Base-by-base conservation (phyloP, 768 basidiomycete genomes). In the Macrolepiota dolichaula region DNA sequence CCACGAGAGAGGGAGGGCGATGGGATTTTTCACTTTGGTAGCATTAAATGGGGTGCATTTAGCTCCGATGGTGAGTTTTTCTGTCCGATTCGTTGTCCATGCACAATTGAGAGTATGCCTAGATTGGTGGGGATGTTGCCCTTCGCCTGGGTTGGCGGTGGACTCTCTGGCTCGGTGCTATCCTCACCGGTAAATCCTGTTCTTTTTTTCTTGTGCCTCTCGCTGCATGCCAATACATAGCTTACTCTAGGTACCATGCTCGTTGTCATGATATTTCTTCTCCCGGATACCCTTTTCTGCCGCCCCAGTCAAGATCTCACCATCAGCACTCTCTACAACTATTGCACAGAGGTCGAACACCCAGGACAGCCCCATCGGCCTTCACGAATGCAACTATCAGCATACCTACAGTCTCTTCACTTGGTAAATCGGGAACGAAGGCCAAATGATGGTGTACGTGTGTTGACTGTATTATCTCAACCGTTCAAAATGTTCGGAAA, bases 151-250 rank as follows among this genome's bases (percentile, higher is more conserved):
- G 74, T 22, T 75, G 76, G 75, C 67, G 77, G 42, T 78, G 77
- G 79, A 77, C 76, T 61, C 78, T 78, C 58, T 78, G 75, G 69
- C 64, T 76, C n/a, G 73, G 75, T 24, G 72, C 74, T 12, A 78
- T 79, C 17, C 59, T 76, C n/a, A 72, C 76, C 57, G 75, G 72
- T 32, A 46, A 55, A 3, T 71, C 35, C 11, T n/a, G 6, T 77
- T 51, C n/a, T 71, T 24, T 57, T 71, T 24, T 57, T 4, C n/a
- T 75, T 15, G 71, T 7, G 7, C 7, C 29, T 32, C 29, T 32
- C 29, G 70, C 55, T 52, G 75, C 27, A 69, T 75, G 51, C 70
- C 73, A 29, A 70, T 77, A 66, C 76, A 77, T 76, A 1, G 57
- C 75, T 12, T 77, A 71, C 62, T 65, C 73, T 61, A 68, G 76